Conservation (phyloP, 2,329 filamentous ascomycete species). For the Trichothecium roseum region DNA sequence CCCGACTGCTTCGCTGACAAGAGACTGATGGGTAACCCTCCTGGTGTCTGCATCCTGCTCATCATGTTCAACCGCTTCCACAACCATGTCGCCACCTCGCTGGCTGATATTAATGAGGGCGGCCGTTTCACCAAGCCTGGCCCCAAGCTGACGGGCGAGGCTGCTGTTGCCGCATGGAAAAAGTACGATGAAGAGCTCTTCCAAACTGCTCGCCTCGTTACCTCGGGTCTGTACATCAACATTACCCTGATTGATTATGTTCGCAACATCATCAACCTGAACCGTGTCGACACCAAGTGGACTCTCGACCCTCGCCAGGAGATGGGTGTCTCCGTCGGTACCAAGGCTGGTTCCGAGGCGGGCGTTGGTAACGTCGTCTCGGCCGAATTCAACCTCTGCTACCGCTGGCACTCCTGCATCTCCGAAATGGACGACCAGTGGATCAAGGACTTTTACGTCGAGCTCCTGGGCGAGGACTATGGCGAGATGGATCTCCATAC, state of each 20-base stretch:
- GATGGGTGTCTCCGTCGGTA: constrained; percentile 46
- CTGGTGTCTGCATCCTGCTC: constrained; percentile 59
- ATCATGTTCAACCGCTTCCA: constrained; percentile 81
- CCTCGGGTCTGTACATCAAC: constrained; percentile 66
- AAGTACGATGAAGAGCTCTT: constrained; percentile 72
- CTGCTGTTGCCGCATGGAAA: constrained; percentile 42
- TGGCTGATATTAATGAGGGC: constrained; percentile 79
- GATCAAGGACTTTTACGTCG: constrained; percentile 59
- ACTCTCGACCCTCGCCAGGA: constrained; percentile 67
- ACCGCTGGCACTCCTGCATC: constrained; percentile 79
- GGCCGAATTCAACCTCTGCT: constrained; percentile 81
- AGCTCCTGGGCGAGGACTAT: constrained; percentile 47
- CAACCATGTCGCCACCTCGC: constrained; percentile 71
- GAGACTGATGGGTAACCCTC: constrained; percentile 59
- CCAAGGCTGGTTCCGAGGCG: constrained; percentile 48
- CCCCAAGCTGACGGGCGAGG: constrained; percentile 35
- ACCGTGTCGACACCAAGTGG: constrained; percentile 58
- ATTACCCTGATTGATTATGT: constrained; percentile 72
- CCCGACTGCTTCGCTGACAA: constrained; percentile 63
- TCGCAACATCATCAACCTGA: constrained; percentile 59
- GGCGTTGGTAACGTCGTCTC: constrained; percentile 77
- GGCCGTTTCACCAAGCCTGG: constrained; percentile 63
- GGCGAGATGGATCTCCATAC: constrained; percentile 39
- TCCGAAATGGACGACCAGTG: constrained; percentile 66
- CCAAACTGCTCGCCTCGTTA: constrained; percentile 67